Evolutionary conservation across 1,139 yeast species (phyloP), one percentile per base, ranked within the genome.

Genomic region (Entelexis paramagnoliae): DNA sequence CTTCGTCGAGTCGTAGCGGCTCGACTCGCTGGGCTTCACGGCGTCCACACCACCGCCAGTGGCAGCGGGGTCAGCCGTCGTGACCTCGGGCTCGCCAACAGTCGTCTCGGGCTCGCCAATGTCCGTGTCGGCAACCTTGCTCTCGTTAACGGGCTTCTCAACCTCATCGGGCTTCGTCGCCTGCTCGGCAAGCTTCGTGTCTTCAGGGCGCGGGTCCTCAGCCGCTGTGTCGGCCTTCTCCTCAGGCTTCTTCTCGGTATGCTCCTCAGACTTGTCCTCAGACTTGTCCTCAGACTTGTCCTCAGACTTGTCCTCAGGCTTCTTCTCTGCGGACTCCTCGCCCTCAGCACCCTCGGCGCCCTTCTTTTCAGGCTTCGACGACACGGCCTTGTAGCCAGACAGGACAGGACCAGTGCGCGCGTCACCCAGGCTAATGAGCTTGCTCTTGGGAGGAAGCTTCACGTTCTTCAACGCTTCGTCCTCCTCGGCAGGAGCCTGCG

Each of bases 311-410:
- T 29, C 19, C 19, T 32, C 29, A 8, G n/a, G 19, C 42, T 63
- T 61, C 33, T 41, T 19, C 42, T 55, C 51, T 16, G 44, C 34
- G 38, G 32, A 42, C 38, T 61, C 69, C 53, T 72, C 72, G n/a
- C n/a, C 76, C 65, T 87, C 95, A 68, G 49, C 64, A 50, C 62
- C 68, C 53, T 72, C 68, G 59, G 73, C 78, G 54, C 76, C 76
- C 64, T 87, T 95, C 49, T 40, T 43, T 20, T 34, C 28, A 5
- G 44, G 36, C 20, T 49, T 11, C 5, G 29, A n/a, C 16, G 45
- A 30, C 17, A 45, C 41, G 9, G 40, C 41, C 34, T 26, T 30
- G 45, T 52, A 55, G 14, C 58, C 58, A 14, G 51, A 11, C 6
- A 55, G 50, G 6, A 48, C 41, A 6, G 58, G 58, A 7, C 56